Conservation (phyloP, 192 early-diverging fungal genomes). For the Coemansia biformis region DNA sequence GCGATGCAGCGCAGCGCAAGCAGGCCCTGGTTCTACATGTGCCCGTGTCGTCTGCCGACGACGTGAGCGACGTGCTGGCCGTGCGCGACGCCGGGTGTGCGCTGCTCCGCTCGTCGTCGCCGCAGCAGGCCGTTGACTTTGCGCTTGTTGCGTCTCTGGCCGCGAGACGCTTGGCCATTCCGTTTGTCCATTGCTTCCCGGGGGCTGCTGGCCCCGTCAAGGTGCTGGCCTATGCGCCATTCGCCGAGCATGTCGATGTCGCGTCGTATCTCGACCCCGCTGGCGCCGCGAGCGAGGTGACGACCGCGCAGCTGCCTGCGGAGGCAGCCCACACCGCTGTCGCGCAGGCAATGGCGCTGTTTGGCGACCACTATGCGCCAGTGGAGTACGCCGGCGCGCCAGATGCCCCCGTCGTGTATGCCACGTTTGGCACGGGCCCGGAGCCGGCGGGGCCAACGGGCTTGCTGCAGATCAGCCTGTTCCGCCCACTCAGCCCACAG, state of each 20-base stretch:
- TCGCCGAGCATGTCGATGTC: slow-evolving; percentile 47
- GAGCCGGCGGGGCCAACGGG: slow-evolving; percentile 57
- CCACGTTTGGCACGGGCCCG: slow-evolving; percentile 52
- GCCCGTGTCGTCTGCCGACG: slow-evolving; percentile 15
- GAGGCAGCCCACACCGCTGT: slow-evolving; percentile 10
- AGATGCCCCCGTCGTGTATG: slow-evolving; percentile 67
- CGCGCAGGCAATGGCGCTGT: slow-evolving; percentile 19
- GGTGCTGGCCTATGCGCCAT: slow-evolving; percentile 17
- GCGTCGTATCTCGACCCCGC: slow-evolving; percentile 17
- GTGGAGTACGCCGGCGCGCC: slow-evolving; percentile 28
- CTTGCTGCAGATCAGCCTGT: slow-evolving; percentile 66
- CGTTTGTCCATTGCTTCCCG: slow-evolving; percentile 65
- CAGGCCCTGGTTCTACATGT: slow-evolving; percentile 33
- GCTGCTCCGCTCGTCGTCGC: slow-evolving; percentile 65
- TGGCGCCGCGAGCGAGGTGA: slow-evolving; percentile 1
- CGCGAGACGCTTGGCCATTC: slow-evolving; percentile 53
- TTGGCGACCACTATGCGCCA: slow-evolving; percentile 8
- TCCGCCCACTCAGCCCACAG: slow-evolving; percentile 69
- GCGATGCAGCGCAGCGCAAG: slow-evolving; percentile 21
- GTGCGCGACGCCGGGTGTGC: slow-evolving; percentile 75
- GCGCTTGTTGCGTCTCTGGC: slow-evolving; percentile 74
- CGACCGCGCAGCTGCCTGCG: background rate
- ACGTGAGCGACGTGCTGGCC: slow-evolving; percentile 59
- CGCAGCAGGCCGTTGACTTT: slow-evolving; percentile 79
- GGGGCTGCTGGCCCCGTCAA: slow-evolving; percentile 21